Base-by-base conservation (phyloP, 495 filamentous ascomycete species). In the Collariella sp. region DNA sequence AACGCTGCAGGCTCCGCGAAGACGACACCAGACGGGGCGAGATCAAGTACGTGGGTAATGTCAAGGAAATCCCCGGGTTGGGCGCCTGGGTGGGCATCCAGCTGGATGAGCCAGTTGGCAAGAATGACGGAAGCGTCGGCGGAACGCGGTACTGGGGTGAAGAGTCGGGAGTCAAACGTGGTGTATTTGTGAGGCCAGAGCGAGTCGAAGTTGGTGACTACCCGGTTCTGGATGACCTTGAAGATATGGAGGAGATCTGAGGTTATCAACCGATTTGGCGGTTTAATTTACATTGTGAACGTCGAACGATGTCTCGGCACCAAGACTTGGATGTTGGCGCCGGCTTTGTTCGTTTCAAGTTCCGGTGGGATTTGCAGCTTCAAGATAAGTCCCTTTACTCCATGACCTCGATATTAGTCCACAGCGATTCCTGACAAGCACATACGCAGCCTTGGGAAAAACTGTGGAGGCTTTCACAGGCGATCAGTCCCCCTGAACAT, bases 171-270 rank as follows among this genome's bases (percentile, higher is more conserved):
- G 60, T 78, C 48, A 91, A 93, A 66, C 79, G 77, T 48, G 91
- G 91, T 13, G 83, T 88, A 23, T 95, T 96, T 67, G 88, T 96
- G 10, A 79, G 90, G 65, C 87, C 93, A 29, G 93, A 96, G 59
- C 79, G 89, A 64, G 81, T 96, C 7, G 87, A 96, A 70, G 79
- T 90, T 22, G 93, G 93, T 22, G 88, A 96, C 59, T 96, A 79
- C 56, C 82, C 83, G n/a, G 79, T 79, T 16, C 56, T 88, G 33
- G 79, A 86, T 57, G 87, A 89, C 63, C 67, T 87, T 34, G 90
- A 90, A 53, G 82, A 93, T 61, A 82, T 94, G 81, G 91, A 95
- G 69, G 89, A 93, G 72, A 87, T 93, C 39, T 91, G 66, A 79
- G 34, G 23, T 31, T 31, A n/a, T n/a, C n/a, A n/a, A n/a, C n/a